A percentile compares a stretch with the other conserved stretches of the same genome.
phyloP scores from a whole-genome alignment of 805 yeast genomes.

The Isabelozyma gotoi region DNA sequence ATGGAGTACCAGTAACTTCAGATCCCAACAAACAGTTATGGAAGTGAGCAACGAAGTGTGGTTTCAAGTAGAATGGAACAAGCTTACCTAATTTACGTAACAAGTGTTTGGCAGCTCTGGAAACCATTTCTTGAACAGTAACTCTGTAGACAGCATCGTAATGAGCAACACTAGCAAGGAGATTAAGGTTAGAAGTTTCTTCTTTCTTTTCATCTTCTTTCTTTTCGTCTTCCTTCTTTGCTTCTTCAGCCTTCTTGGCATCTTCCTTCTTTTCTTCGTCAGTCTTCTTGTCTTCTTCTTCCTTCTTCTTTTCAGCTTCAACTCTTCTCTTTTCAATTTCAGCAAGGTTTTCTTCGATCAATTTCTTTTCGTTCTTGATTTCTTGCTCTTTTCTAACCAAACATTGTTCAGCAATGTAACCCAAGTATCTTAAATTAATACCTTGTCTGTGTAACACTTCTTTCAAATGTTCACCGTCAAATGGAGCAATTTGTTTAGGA shows the following conservation, averaged over 20 bases:
- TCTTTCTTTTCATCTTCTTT: slow-evolving; percentile 23
- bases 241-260: slow-evolving; percentile 14
- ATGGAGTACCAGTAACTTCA: slow-evolving; percentile 39
- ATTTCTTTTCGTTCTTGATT: slow-evolving; percentile 16
- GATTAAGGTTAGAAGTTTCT: slow-evolving; percentile 35
- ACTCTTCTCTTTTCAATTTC: slow-evolving; percentile 25
- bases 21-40: slow-evolving; percentile 69
- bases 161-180: slow-evolving; percentile 42
- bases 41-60: slow-evolving; percentile 65
- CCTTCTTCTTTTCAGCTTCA: slow-evolving; percentile 21
- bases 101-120: slow-evolving; percentile 77
- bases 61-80: slow-evolving; percentile 54
- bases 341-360: slow-evolving; percentile 24
- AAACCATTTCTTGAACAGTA: slow-evolving; percentile 66
- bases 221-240: slow-evolving; percentile 23
- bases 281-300: slow-evolving; percentile 10
- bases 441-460: slow-evolving; percentile 73
- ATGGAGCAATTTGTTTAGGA: slow-evolving; percentile 59
- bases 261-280: slow-evolving; percentile 32
- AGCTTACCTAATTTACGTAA: slow-evolving; percentile 48
- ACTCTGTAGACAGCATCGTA: slow-evolving; percentile 48
- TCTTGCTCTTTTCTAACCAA: slow-evolving; percentile 16
- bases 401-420: slow-evolving; percentile 49
- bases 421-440: slow-evolving; percentile 86
- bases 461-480: slow-evolving; percentile 78